These are phyloP conservation scores for Diutina ranongensis DNA, from an alignment of 1,139 yeast species.

Conservation along the genomic window DNA sequence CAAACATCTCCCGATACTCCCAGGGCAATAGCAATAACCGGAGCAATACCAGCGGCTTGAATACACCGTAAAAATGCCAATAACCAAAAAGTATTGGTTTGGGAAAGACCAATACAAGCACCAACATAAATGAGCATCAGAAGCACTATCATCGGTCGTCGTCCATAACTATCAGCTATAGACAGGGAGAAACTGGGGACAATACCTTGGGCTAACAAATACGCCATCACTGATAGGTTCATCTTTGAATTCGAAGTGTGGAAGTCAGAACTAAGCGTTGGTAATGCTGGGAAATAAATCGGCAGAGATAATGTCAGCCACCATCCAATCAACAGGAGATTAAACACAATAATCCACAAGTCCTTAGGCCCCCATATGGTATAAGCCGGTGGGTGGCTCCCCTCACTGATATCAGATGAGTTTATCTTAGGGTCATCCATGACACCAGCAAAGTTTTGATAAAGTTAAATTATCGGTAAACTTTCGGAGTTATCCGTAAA, in stretches of 20 bases:
- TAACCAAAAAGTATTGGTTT: constrained; percentile 38
- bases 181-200: constrained; percentile 52
- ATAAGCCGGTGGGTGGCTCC: neutral
- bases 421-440: too few relatives aligned
- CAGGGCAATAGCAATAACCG: constrained; percentile 53
- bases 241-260: constrained; percentile 40
- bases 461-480: too few relatives aligned
- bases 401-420: too few relatives aligned
- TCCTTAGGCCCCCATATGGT: neutral
- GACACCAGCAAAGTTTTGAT: too few relatives aligned
- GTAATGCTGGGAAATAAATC: constrained; percentile 64
- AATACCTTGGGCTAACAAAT: constrained; percentile 59
- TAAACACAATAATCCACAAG: neutral
- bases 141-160: constrained; percentile 49
- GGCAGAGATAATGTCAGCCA: constrained; percentile 14
- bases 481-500: too few relatives aligned
- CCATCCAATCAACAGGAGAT: constrained; percentile 1
- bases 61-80: constrained; percentile 40
- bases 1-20: constrained; percentile 66
- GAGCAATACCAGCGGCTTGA: constrained; percentile 63
- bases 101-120: constrained; percentile 51
- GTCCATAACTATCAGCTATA: constrained; percentile 57
- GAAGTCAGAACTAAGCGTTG: constrained; percentile 40
- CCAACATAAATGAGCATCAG: constrained; percentile 45
- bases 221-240: constrained; percentile 61